Conservation (phyloP, 1,284 basidiomycete genomes). For the Ustilago trichophora region DNA sequence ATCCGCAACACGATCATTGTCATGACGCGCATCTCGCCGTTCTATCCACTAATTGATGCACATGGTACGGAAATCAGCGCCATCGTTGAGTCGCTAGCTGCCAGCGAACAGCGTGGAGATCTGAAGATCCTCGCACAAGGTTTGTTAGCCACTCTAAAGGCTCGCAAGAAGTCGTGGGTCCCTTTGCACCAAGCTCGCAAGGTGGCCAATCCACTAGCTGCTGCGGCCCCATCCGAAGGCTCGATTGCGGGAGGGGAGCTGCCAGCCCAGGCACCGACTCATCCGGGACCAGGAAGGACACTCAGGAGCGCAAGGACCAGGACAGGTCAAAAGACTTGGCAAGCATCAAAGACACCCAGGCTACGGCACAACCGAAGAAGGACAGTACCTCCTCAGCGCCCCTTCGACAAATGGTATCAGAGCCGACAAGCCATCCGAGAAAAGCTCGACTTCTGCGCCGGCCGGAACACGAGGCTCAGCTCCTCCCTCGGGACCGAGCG, state of each 20-base stretch:
- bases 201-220: constrained; percentile 18
- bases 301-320: constrained; percentile 1
- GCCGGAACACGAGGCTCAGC: constrained; percentile 6
- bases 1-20: constrained; percentile 64
- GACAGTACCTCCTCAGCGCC: neutral
- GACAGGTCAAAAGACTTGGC: constrained; percentile 1
- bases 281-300: constrained; percentile 4
- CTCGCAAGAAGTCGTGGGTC: constrained; percentile 54
- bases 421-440: constrained; percentile 6
- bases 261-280: neutral
- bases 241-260: neutral
- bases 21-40: constrained; percentile 56
- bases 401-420: constrained; percentile 5
- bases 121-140: constrained; percentile 64
- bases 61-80: constrained; percentile 54
- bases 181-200: constrained; percentile 27
- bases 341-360: neutral
- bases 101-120: constrained; percentile 58
- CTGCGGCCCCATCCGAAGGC: neutral
- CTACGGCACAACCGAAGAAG: neutral
- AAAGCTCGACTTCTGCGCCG: constrained; percentile 1
- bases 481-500: constrained; percentile 5
- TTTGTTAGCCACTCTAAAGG: constrained; percentile 60
- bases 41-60: constrained; percentile 54
- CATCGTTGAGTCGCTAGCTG: constrained; percentile 40